A percentile compares a stretch with the other conserved stretches of the same genome.
Evolutionary conservation across 495 filamentous ascomycete species (phyloP).

Genomic region (Cercophora scortea): DNA sequence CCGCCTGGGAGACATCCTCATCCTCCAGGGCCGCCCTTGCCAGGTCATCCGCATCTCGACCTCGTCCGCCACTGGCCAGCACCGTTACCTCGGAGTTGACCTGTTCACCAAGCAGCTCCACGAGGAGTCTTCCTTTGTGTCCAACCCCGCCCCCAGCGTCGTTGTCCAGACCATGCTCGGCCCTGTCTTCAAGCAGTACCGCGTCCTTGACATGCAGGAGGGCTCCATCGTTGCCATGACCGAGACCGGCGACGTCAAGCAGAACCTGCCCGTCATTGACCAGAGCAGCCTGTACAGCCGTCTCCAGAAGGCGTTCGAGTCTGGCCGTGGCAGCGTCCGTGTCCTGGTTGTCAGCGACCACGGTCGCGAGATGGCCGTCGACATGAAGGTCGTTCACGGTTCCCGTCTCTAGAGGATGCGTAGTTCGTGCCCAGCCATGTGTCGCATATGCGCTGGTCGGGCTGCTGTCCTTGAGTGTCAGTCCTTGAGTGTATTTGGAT

Average conservation of each 20-base stretch:
- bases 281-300: conserved; percentile 81
- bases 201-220: conserved; percentile 94
- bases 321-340: conserved; percentile 86
- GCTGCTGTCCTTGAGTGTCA: background rate
- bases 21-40: conserved; percentile 98
- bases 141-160: conserved; percentile 91
- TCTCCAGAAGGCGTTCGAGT: conserved; percentile 77
- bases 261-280: conserved; percentile 83
- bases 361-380: conserved; percentile 89
- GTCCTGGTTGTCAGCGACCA: conserved; percentile 94
- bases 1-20: conserved; percentile 95
- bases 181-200: conserved; percentile 99
- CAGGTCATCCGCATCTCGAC: conserved; percentile 99
- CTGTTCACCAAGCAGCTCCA: conserved; percentile 98
- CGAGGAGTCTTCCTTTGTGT: conserved; percentile 97
- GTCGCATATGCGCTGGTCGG: background rate
- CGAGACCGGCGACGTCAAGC: conserved; percentile 88
- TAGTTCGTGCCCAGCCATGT: background rate
- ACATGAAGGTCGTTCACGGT: conserved; percentile 95
- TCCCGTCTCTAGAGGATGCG: conserved; percentile 41
- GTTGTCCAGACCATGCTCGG: conserved; percentile 99
- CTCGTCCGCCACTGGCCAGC: conserved; percentile 95
- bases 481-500: conserved; percentile 3
- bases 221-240: conserved; percentile 52
- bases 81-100: conserved; percentile 98